Conservation (phyloP, 768 basidiomycete genomes). For the Naganishia friedmannii region DNA sequence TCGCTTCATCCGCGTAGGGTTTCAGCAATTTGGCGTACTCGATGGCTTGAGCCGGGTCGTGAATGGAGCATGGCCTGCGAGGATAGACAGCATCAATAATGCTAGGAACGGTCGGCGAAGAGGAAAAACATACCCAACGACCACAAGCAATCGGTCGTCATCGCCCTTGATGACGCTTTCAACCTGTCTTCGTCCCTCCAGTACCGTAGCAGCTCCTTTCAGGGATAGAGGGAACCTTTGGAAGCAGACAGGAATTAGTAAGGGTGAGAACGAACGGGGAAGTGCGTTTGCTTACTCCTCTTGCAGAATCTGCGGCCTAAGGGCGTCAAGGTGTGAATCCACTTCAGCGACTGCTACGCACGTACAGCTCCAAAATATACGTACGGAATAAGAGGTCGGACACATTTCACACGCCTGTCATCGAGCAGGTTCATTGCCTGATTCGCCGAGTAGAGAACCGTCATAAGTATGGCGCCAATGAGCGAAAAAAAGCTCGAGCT, state of each 20-base stretch:
- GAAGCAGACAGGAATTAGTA: background rate
- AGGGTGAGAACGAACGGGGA: background rate
- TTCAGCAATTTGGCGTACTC: conserved; percentile 52
- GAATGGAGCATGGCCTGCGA: conserved; percentile 77
- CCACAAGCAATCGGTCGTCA: conserved; percentile 80
- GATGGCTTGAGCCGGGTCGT: conserved; percentile 74
- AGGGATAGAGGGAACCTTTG: conserved; percentile 56
- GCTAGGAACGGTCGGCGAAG: background rate
- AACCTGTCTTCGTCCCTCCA: conserved; percentile 22
- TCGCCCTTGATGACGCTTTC: conserved; percentile 56
- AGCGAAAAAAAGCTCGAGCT: background rate
- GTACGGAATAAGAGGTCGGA: conserved; percentile 77
- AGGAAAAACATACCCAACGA: conserved; percentile 62
- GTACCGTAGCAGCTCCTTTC: conserved; percentile 58
- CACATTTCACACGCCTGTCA: conserved; percentile 80
- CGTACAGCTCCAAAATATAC: background rate
- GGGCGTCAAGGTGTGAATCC: background rate
- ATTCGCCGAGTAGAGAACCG: background rate
- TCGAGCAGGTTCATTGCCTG: conserved; percentile 64
- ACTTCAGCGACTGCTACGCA: background rate
- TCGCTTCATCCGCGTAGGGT: conserved; percentile 66
- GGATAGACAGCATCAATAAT: background rate
- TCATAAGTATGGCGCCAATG: background rate
- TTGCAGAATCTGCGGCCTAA: conserved; percentile 77
- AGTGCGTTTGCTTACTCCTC: conserved; percentile 62